Conservation (phyloP, 495 filamentous ascomycete species). For the Xylaria longipes region DNA sequence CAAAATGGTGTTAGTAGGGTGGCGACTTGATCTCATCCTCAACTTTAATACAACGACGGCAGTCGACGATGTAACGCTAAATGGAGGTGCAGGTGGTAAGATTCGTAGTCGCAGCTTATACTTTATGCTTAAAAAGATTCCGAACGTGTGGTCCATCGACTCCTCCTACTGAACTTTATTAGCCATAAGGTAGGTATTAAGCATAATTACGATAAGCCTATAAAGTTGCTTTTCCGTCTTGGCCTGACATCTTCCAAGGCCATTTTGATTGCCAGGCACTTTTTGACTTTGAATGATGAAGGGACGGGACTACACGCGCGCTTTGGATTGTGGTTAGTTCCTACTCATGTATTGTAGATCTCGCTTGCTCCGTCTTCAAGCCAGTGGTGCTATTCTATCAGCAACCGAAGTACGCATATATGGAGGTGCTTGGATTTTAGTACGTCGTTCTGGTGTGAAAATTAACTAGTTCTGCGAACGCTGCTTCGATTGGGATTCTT, state of each 20-base stretch:
- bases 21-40: neutral
- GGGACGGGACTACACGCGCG: neutral
- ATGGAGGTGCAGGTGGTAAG: neutral
- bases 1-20: neutral
- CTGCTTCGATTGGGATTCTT: no score
- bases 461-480: no score
- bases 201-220: neutral
- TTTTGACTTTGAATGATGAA: neutral
- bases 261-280: neutral
- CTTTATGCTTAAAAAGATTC: neutral
- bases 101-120: neutral
- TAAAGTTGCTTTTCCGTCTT: neutral
- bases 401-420: no score
- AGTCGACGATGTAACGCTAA: slow-evolving; percentile 13
- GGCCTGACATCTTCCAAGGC: neutral
- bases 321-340: neutral
- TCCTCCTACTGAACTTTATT: neutral
- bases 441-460: no score
- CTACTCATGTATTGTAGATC: neutral
- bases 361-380: no score
- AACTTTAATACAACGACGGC: neutral
- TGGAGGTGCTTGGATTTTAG: no score
- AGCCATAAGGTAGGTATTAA: neutral
- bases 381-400: no score
- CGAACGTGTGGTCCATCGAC: neutral